phyloP scores from a whole-genome alignment of 179 eudicot species.

The Beta macrorhiza region DNA sequence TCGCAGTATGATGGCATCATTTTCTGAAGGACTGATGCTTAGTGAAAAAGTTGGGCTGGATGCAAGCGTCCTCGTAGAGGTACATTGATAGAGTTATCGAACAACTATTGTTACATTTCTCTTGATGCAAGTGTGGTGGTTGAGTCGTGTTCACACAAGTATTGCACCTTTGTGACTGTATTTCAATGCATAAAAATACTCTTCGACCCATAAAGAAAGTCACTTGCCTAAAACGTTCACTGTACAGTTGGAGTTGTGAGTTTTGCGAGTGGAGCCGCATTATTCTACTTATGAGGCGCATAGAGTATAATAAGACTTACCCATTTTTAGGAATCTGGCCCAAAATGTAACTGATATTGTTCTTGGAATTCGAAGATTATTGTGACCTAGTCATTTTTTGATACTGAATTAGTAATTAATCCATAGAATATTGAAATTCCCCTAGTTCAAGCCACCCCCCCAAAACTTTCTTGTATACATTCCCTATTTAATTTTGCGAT shows the following conservation, averaged over 20 bases:
- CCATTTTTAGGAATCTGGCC: not conserved
- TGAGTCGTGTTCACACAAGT: not conserved
- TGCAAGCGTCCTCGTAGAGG: constrained; percentile 83
- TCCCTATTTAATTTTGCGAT: not conserved
- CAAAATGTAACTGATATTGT: not conserved
- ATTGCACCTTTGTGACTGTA: not conserved
- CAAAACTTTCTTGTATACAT: not conserved
- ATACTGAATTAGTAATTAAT: not conserved
- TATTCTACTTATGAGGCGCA: not conserved
- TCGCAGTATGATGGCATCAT: constrained; percentile 95
- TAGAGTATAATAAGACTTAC: not conserved
- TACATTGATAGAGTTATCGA: constrained; percentile 27
- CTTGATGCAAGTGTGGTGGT: not conserved
- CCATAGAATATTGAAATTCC: not conserved
- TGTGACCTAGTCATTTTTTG: not conserved
- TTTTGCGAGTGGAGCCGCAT: not conserved
- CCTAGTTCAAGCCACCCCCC: not conserved
- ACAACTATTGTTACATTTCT: not conserved
- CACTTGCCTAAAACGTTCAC: not conserved
- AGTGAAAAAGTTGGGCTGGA: constrained; percentile 92
- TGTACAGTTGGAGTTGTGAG: not conserved
- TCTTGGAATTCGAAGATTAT: not conserved
- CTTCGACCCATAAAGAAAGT: not conserved
- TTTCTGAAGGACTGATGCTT: constrained; percentile 87
- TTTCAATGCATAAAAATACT: not conserved